Conservation (phyloP, 345 rosid genomes). For the Sisymbrium irio region DNA sequence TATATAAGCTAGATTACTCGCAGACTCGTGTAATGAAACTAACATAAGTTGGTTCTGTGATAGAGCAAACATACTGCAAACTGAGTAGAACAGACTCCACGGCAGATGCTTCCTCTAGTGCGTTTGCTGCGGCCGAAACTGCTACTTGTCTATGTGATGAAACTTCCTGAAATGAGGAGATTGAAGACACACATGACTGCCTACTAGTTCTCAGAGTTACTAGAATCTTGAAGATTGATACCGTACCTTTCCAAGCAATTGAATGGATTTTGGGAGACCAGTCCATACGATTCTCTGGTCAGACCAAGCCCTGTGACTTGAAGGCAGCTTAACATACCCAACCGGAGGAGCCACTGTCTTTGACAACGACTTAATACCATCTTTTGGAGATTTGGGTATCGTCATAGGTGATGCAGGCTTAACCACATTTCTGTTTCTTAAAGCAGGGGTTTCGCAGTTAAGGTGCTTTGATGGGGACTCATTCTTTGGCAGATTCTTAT, state of each 20-base stretch:
- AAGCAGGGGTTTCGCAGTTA: constrained; percentile 23
- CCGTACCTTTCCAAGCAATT: constrained; percentile 41
- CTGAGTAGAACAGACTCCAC: constrained; percentile 37
- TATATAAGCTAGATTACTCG: not conserved
- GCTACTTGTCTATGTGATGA: constrained; percentile 36
- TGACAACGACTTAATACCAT: constrained; percentile 26
- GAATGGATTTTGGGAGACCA: constrained; percentile 38
- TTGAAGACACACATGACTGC: constrained; percentile 7
- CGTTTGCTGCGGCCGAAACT: constrained; percentile 34
- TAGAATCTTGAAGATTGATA: not conserved
- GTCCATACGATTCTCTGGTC: constrained; percentile 38
- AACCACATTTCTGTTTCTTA: constrained; percentile 24
- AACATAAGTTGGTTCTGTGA: not conserved
- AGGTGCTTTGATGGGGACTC: constrained; percentile 14
- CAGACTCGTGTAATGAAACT: not conserved
- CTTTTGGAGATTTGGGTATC: constrained; percentile 17
- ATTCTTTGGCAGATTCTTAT: constrained; percentile 29
- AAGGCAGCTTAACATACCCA: constrained; percentile 32
- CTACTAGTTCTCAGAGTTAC: not conserved
- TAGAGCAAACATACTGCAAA: constrained; percentile 37
- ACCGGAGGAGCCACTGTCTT: constrained; percentile 27
- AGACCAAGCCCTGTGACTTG: constrained; percentile 35
- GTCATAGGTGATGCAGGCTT: constrained; percentile 22
- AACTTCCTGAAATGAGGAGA: constrained; percentile 37
- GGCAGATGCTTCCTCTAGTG: constrained; percentile 48